Conservation (phyloP, 108 stramenopile genomes). For the Aurantiochytrium sp. region DNA sequence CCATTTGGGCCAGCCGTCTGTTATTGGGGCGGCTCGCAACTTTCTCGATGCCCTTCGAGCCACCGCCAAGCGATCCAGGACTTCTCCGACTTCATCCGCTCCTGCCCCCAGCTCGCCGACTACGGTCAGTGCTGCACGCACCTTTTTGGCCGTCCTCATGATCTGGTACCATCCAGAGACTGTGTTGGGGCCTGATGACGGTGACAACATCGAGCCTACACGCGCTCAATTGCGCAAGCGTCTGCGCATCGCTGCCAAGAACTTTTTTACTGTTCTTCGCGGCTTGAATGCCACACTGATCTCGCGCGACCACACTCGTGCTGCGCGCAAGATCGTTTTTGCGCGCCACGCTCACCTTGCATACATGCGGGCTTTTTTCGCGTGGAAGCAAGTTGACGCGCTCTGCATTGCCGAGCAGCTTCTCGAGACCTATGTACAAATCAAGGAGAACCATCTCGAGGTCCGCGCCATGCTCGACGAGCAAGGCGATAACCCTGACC, state of each 20-base stretch:
- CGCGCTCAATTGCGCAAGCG: neutral
- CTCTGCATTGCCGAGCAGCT: neutral
- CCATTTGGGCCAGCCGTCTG: neutral
- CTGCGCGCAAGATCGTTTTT: neutral
- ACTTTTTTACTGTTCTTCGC: neutral
- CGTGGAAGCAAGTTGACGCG: conserved; percentile 14
- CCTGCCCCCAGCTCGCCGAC: neutral
- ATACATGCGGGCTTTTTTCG: neutral
- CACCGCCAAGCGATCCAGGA: neutral
- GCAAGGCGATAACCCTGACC: neutral
- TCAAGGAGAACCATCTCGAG: neutral
- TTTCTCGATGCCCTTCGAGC: neutral
- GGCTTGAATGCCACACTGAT: neutral
- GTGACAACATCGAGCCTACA: neutral
- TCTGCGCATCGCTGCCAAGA: neutral
- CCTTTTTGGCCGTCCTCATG: neutral
- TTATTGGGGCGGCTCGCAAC: neutral
- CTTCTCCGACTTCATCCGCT: neutral
- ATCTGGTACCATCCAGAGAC: conserved; percentile 2
- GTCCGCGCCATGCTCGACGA: neutral
- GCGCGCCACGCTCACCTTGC: neutral
- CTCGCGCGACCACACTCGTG: neutral
- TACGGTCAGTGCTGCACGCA: neutral
- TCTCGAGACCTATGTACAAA: neutral
- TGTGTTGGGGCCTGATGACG: neutral